Percentiles rank a stretch among this genome's conserved stretches.
Evolutionary conservation across 768 basidiomycete genomes (phyloP).

Genomic region (Pulveroboletus sp.): DNA sequence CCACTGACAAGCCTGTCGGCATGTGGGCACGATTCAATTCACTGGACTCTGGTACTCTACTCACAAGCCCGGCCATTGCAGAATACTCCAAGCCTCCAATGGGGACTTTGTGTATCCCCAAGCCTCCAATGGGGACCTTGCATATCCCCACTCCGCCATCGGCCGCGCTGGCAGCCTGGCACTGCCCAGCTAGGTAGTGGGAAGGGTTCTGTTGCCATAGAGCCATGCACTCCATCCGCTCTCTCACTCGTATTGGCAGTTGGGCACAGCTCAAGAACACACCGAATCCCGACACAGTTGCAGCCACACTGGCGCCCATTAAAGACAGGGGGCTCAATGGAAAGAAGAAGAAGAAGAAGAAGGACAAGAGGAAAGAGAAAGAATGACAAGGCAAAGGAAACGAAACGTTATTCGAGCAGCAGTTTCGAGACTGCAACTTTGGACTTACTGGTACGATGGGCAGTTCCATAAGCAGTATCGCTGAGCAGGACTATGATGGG

Average conservation of each 20-base stretch:
- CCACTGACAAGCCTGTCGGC: conserved; percentile 28
- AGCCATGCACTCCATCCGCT: conserved; percentile 74
- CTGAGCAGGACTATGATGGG: conserved; percentile 44
- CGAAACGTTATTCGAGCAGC: conserved; percentile 50
- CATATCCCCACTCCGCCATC: conserved; percentile 24
- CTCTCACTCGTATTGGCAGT: conserved; percentile 67
- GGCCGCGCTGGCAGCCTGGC: conserved; percentile 37
- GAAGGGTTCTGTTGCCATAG: conserved; percentile 72
- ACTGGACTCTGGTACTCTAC: conserved; percentile 44
- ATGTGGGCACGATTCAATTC: conserved; percentile 62
- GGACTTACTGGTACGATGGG: conserved; percentile 71
- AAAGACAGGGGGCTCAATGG: conserved; percentile 29
- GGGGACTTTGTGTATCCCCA: too few species aligned
- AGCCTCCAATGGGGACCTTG: conserved; percentile 8
- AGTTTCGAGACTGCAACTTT: conserved; percentile 67
- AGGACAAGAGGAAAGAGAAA: conserved; percentile 38
- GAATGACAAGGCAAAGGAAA: conserved; percentile 32
- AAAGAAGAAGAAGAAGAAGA: conserved; percentile 38
- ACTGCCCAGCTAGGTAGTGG: conserved; percentile 31
- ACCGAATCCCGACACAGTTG: conserved; percentile 30
- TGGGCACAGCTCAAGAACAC: conserved; percentile 59
- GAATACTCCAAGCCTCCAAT: too few species aligned
- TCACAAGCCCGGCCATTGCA: conserved; percentile 21
- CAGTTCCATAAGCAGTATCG: conserved; percentile 49
- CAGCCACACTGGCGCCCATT: conserved; percentile 22